Conservation (phyloP, 2,329 filamentous ascomycete species). For the Pleochaeta shiraiana region DNA sequence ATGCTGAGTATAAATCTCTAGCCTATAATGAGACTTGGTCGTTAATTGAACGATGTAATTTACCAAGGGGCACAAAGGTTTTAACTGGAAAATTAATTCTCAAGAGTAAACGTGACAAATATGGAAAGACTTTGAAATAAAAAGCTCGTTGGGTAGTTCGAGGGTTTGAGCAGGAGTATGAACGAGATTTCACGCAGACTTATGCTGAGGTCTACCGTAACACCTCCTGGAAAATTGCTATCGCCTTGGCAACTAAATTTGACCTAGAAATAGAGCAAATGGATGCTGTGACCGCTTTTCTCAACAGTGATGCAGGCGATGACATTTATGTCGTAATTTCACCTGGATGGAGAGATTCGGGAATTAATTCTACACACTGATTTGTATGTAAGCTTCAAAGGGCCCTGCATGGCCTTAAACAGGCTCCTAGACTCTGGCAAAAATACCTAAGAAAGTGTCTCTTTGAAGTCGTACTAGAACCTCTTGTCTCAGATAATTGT, state of each 20-base stretch:
- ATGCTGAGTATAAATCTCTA: not conserved
- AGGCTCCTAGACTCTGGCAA: too few species aligned
- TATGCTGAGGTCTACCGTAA: too few species aligned
- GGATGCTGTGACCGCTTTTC: too few species aligned
- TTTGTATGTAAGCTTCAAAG: not conserved
- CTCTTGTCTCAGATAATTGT: not conserved
- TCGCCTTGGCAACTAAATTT: not conserved
- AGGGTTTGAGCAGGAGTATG: too few species aligned
- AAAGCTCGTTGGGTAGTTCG: not conserved
- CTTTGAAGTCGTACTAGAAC: not conserved
- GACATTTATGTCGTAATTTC: not conserved
- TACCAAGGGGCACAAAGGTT: not conserved
- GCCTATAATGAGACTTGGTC: not conserved
- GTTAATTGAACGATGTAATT: not conserved
- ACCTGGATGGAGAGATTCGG: not conserved
- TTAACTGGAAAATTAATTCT: not conserved
- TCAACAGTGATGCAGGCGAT: not conserved
- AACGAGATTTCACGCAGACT: too few species aligned
- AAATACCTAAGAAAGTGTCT: not conserved
- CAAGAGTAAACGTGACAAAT: not conserved
- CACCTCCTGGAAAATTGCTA: not conserved
- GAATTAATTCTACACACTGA: not conserved
- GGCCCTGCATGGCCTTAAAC: not conserved
- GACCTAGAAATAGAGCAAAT: too few species aligned
- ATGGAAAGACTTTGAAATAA: not conserved